A percentile compares a stretch with the other conserved stretches of the same genome.
phyloP scores from a whole-genome alignment of 164 flowering plant species.

The Chimonanthus praecox region DNA sequence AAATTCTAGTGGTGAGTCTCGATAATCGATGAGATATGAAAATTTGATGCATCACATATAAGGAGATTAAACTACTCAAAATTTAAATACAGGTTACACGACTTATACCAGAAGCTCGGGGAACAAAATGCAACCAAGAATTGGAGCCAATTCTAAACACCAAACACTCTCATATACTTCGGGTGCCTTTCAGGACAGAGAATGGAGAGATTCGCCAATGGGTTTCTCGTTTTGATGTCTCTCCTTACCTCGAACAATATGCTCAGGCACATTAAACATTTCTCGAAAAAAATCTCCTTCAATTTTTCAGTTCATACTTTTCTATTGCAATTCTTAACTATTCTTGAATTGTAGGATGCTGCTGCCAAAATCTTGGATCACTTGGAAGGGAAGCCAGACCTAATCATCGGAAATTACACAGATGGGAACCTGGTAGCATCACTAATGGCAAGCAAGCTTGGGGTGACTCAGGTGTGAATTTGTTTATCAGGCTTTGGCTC shows the following conservation, averaged over 20 bases:
- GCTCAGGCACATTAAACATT: constrained; percentile 34
- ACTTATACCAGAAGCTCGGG: constrained; percentile 85
- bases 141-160: constrained; percentile 61
- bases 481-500: not conserved
- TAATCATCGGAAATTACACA: constrained; percentile 84
- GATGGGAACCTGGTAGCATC: constrained; percentile 94
- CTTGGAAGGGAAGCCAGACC: constrained; percentile 88
- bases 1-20: constrained; percentile 73
- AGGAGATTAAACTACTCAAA: not conserved
- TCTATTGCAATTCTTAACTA: not conserved
- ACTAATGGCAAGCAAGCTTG: constrained; percentile 77
- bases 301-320: not conserved
- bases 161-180: constrained; percentile 68
- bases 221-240: constrained; percentile 92
- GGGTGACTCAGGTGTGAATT: constrained; percentile 61
- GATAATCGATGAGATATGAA: not conserved
- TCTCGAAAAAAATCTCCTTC: not conserved
- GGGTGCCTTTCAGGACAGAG: constrained; percentile 80
- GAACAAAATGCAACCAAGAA: constrained; percentile 85
- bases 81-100: constrained; percentile 59
- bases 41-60: not conserved
- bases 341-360: constrained; percentile 50
- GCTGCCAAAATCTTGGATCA: constrained; percentile 53
- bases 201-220: constrained; percentile 65
- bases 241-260: constrained; percentile 86